These are phyloP conservation scores for Ceriops zippeliana DNA, from an alignment of 345 rosid species.

Conservation along the genomic window DNA sequence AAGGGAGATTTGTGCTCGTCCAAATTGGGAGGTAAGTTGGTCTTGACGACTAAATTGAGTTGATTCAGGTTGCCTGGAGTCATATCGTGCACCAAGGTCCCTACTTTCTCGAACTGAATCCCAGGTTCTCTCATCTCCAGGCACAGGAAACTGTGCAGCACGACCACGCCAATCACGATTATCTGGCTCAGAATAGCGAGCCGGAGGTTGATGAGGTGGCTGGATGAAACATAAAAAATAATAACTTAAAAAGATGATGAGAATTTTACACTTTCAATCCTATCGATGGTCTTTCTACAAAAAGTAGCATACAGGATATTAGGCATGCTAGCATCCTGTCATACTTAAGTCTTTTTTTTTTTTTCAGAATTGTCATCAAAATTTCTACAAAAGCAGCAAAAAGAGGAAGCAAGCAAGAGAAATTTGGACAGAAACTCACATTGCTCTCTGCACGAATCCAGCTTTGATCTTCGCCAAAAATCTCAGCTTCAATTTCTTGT, in stretches of 20 bases:
- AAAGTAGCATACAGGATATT: not conserved
- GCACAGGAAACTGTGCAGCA: conserved; percentile 42
- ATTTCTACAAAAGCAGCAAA: not conserved
- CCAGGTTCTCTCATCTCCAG: conserved; percentile 70
- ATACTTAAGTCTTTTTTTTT: not conserved
- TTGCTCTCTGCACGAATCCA: conserved; percentile 53
- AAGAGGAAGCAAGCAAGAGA: not conserved
- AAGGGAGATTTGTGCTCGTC: conserved; percentile 39
- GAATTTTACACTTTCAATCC: not conserved
- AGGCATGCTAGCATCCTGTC: not conserved
- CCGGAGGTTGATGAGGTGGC: conserved; percentile 46
- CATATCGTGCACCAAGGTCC: conserved; percentile 41
- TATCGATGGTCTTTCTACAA: not conserved
- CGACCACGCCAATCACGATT: conserved; percentile 83
- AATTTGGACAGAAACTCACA: conserved; percentile 36
- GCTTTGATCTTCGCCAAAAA: conserved; percentile 63
- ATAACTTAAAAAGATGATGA: not conserved
- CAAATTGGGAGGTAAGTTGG: conserved; percentile 40
- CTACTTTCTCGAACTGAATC: conserved; percentile 46
- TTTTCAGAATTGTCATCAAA: not conserved
- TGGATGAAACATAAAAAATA: conserved; percentile 10
- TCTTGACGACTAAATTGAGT: conserved; percentile 47
- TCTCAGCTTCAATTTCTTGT: conserved; percentile 53
- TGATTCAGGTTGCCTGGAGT: conserved; percentile 43
- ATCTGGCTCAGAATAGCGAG: conserved; percentile 70